Base-by-base conservation (phyloP, 2,329 filamentous ascomycete species). In the Aspergillus candidus region DNA sequence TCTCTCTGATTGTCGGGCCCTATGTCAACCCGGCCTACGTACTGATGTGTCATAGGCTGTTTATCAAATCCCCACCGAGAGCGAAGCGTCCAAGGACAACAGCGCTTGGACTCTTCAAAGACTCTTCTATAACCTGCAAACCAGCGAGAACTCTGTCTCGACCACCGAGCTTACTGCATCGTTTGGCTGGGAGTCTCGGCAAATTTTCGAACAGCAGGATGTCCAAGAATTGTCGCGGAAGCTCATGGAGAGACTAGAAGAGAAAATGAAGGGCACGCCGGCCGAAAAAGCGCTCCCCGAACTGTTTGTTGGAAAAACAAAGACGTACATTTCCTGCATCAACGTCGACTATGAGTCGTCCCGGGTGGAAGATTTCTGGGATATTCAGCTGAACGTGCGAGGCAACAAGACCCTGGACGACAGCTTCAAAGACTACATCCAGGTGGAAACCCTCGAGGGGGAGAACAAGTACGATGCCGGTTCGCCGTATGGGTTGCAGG, bases 171-270 rank as follows among this genome's bases (percentile, higher is more conserved):
- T 98, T 32, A 98, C 93, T 6, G 87, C 88, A 54, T 97, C 93
- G 0, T 98, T 98, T 65, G 93, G 93, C 17, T 98, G 93, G 93
- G 91, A 98, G 59, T 94, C 91, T 2, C 82, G 89, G 52, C 91
- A 98, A 62, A 95, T 97, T 41, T 98, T 98, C 57, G 91, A 97
- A 69, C 93, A 98, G 65, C 93, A 98, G 67, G 93, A 98, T 68
- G 93, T 98, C 7, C 93, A 98, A 65, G 93, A 98, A 65, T 74
- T 98, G 30, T 97, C 90, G 30, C 81, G 94, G 45, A 95, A 97
- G 65, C 76, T 98, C 50, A 98, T 98, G 86, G 93, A 98, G 68
- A 84, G 88, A 47, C 84, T 98, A 70, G 94, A 98, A 63, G 86
- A 93, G 60, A 91, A 87, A 64, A 98, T 98, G 94, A 98, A 98